phyloP scores from a whole-genome alignment of 495 filamentous ascomycete genomes.

The Trichoderma reesei region DNA sequence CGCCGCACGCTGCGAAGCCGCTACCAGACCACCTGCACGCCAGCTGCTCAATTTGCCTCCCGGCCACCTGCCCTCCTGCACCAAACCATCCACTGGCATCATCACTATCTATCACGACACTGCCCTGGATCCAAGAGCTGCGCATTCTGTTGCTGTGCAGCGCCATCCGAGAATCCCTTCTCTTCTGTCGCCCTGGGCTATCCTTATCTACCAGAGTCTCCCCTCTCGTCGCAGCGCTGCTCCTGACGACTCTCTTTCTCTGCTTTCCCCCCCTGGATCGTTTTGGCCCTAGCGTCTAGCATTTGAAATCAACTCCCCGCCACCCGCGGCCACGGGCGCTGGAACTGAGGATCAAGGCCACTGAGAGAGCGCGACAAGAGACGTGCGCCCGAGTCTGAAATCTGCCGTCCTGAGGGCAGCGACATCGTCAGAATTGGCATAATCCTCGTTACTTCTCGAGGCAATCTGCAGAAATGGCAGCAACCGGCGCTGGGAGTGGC shows the following conservation, averaged over 20 bases:
- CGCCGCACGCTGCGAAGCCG: background rate
- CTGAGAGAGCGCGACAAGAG: background rate
- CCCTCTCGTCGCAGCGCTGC: background rate
- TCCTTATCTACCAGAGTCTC: background rate
- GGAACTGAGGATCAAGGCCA: background rate
- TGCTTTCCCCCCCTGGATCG: background rate
- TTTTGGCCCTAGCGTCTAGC: background rate
- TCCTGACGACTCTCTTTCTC: background rate
- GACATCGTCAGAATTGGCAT: background rate
- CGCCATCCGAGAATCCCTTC: background rate
- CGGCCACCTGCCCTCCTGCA: background rate
- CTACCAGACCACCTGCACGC: background rate
- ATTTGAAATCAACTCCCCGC: constrained; percentile 6
- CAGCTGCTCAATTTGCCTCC: background rate
- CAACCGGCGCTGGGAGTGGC: constrained; percentile 1
- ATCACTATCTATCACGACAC: background rate
- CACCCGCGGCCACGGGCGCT: background rate
- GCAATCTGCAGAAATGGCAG: background rate
- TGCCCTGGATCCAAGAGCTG: background rate
- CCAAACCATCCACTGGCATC: background rate
- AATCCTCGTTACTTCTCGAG: background rate
- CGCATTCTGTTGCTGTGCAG: background rate
- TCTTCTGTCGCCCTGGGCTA: background rate
- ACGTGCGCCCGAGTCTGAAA: background rate
- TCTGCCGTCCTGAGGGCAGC: background rate